Evolutionary conservation across 2,329 filamentous ascomycete genomes (phyloP).

Genomic region (Sclerotiophoma versabilis): DNA sequence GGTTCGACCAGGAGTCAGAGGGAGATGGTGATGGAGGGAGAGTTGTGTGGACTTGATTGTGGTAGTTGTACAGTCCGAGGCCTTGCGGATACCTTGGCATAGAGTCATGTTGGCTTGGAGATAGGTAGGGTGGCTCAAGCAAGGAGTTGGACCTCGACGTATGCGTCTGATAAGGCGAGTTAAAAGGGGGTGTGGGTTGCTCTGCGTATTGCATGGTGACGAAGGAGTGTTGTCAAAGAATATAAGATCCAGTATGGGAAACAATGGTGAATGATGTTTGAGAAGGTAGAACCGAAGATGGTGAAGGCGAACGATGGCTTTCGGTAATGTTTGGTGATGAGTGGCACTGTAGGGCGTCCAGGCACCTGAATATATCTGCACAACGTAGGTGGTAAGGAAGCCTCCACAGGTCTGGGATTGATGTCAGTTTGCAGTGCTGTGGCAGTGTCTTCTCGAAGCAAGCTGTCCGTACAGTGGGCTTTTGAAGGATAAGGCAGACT

Average conservation of each 20-base stretch:
- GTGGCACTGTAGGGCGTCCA: conserved; percentile 34
- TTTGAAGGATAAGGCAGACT: conserved; percentile 48
- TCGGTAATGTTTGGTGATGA: conserved; percentile 22
- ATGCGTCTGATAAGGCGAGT: conserved; percentile 47
- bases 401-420: conserved; percentile 30
- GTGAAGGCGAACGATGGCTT: conserved; percentile 10
- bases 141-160: conserved; percentile 32
- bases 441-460: conserved; percentile 43
- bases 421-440: conserved; percentile 39
- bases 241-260: conserved; percentile 10
- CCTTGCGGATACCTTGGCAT: conserved; percentile 41
- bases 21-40: conserved; percentile 47
- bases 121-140: conserved; percentile 46
- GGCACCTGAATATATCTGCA: conserved; percentile 41
- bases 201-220: conserved; percentile 38
- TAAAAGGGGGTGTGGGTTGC: conserved; percentile 45
- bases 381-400: conserved; percentile 29
- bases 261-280: conserved; percentile 12
- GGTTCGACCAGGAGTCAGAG: conserved; percentile 42
- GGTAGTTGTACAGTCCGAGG: conserved; percentile 45
- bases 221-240: conserved; percentile 17
- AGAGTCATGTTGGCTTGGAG: conserved; percentile 41
- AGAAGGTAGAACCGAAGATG: conserved; percentile 12
- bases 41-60: conserved; percentile 30
- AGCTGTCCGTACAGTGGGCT: conserved; percentile 39